phyloP scores from a whole-genome alignment of 495 filamentous ascomycete species.

The Penicillium paxilli region DNA sequence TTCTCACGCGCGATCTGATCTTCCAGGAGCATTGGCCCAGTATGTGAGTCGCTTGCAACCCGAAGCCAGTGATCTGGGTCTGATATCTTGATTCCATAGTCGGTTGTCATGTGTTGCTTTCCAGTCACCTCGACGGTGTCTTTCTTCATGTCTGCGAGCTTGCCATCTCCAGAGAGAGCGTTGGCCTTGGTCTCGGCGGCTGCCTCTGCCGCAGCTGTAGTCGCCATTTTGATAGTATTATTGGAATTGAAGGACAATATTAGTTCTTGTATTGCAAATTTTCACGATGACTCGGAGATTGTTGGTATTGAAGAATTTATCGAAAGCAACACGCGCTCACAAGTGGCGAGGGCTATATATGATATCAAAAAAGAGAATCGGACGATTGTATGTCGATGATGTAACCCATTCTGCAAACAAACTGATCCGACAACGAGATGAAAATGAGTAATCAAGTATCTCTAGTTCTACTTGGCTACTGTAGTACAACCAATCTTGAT shows the following conservation, averaged over 20 bases:
- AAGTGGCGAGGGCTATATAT: background rate
- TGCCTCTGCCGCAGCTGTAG: background rate
- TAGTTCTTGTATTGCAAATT: background rate
- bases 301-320: background rate
- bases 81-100: conserved; percentile 73
- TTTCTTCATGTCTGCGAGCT: conserved; percentile 31
- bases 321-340: background rate
- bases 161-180: conserved; percentile 15
- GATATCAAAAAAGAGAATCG: background rate
- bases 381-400: background rate
- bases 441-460: background rate
- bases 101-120: conserved; percentile 62
- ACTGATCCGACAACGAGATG: background rate
- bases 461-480: too few relatives aligned
- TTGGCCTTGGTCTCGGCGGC: conserved; percentile 1
- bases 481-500: background rate
- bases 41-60: conserved; percentile 56
- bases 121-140: conserved; percentile 36
- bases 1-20: conserved; percentile 79
- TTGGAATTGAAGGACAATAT: background rate
- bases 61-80: conserved; percentile 81
- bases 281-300: too few relatives aligned
- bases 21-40: conserved; percentile 77
- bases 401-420: background rate
- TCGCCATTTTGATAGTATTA: conserved; percentile 10